Base-by-base conservation (phyloP, 306 rosid species). In the Ziziphus jujuba region DNA sequence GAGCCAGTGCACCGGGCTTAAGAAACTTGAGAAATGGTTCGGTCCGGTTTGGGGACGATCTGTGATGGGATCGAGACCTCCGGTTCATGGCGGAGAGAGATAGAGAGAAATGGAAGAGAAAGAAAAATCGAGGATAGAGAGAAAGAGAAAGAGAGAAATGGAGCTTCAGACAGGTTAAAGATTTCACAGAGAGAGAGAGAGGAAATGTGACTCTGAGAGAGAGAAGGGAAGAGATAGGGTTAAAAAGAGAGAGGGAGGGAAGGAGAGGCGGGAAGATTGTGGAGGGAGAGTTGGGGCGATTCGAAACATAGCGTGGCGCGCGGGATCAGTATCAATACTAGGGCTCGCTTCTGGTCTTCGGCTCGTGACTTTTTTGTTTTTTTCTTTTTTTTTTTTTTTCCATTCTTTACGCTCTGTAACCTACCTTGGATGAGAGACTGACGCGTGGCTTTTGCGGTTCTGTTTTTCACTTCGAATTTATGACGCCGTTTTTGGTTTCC, bases 1-100 rank as follows among this genome's bases (percentile, higher is more conserved):
- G 89, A 1, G 98, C 98, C 1, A 92, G 89, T 0, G 95, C 89
- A 0, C 98, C 98, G 1, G 98, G 98, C 54, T 87, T 92, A 33
- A 92, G 98, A 60, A 74, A 92, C 73, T 72, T 87, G 78, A 89
- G 91, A 35, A 81, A 85, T 3, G 88, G 72, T 59, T 80, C 76
- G 2, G 81, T 35, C 3, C 74, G 63, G 60, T 35, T 69, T 1
- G 75, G 58, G 14, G 74, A 33, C 21, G 84, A 63, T 17, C 76
- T 59, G 61, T 47, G 61, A 20, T 22, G 36, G 1, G 66, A 9
- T 57, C 95, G 78, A 24, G 61, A 5, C 35, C 92, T 75, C 0
- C 85, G 81, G 47, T 82, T 84, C 98, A 89, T 89, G 82, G 73
- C 33, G 17, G 56, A 22, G n/a, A 6, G 65, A 28, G 57, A 45